Percentiles rank a stretch among this genome's conserved stretches.
Conservation (phyloP, 345 rosid species). For the Cardamine resedifolia region DNA sequence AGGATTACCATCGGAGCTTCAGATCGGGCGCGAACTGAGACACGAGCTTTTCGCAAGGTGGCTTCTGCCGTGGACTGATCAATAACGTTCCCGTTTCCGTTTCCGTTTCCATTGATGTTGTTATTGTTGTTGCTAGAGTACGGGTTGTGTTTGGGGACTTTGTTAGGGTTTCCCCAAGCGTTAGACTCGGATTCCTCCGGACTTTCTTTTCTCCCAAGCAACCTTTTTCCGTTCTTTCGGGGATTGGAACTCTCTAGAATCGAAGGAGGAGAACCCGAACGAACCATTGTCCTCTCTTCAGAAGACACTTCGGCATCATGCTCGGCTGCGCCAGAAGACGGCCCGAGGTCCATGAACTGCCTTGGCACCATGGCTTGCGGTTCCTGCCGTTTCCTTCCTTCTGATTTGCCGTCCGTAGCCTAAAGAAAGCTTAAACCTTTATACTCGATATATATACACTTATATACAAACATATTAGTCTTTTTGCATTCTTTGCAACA, state of each 20-base stretch:
- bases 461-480: background rate
- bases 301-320: constrained; percentile 67
- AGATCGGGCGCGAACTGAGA: constrained; percentile 96
- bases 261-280: constrained; percentile 33
- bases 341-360: constrained; percentile 73
- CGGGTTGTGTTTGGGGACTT: constrained; percentile 52
- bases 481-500: background rate
- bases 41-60: constrained; percentile 98
- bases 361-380: constrained; percentile 50
- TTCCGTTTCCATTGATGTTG: constrained; percentile 17
- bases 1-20: constrained; percentile 90
- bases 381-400: constrained; percentile 29
- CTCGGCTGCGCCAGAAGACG: constrained; percentile 41
- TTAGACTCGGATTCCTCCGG: constrained; percentile 64
- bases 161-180: constrained; percentile 60
- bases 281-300: constrained; percentile 68
- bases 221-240: constrained; percentile 42
- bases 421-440: constrained; percentile 7
- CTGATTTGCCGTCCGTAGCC: constrained; percentile 28
- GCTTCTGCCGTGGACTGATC: constrained; percentile 71
- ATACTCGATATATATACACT: background rate
- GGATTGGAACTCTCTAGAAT: constrained; percentile 39
- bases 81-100: constrained; percentile 34
- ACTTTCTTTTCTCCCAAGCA: constrained; percentile 56
- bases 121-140: constrained; percentile 20